A percentile compares a stretch with the other conserved stretches of the same genome.
phyloP scores from a whole-genome alignment of 2,329 filamentous ascomycete genomes.

The Colletotrichum sp. region DNA sequence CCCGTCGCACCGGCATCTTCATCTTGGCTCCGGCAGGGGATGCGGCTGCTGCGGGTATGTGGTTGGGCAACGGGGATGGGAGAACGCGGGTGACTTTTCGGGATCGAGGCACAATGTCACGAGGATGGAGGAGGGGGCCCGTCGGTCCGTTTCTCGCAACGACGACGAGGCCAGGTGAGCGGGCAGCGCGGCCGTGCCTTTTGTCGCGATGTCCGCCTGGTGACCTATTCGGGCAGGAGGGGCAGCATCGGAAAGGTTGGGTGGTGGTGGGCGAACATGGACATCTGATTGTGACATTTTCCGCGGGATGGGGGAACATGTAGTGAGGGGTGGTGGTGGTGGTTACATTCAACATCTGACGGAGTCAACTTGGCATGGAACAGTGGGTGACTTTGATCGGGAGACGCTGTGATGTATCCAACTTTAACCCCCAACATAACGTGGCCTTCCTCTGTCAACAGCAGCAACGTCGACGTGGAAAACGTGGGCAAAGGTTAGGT shows the following conservation, averaged over 20 bases:
- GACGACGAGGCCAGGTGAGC: background rate
- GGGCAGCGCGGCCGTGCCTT: background rate
- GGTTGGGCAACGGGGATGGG: background rate
- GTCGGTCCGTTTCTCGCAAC: constrained; percentile 2
- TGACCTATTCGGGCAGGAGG: background rate
- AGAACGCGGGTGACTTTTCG: background rate
- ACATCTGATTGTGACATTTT: background rate
- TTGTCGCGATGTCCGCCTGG: constrained; percentile 4
- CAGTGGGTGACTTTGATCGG: background rate
- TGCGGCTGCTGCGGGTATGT: background rate
- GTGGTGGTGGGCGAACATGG: background rate
- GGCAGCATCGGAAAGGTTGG: background rate
- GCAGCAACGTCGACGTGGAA: background rate
- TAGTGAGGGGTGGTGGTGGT: background rate
- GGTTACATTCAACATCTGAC: background rate
- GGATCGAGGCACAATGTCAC: background rate
- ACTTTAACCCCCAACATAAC: background rate
- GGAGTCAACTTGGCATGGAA: background rate
- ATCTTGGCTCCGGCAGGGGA: constrained; percentile 1
- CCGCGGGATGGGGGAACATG: background rate
- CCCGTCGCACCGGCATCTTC: background rate
- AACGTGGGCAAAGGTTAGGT: background rate
- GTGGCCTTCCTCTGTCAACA: background rate
- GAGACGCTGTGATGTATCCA: background rate
- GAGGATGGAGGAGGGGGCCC: background rate